Percentiles rank a stretch among this genome's conserved stretches.
These are phyloP conservation scores for Beta corolliflora DNA, from an alignment of 179 eudicot species.

Conservation along the genomic window DNA sequence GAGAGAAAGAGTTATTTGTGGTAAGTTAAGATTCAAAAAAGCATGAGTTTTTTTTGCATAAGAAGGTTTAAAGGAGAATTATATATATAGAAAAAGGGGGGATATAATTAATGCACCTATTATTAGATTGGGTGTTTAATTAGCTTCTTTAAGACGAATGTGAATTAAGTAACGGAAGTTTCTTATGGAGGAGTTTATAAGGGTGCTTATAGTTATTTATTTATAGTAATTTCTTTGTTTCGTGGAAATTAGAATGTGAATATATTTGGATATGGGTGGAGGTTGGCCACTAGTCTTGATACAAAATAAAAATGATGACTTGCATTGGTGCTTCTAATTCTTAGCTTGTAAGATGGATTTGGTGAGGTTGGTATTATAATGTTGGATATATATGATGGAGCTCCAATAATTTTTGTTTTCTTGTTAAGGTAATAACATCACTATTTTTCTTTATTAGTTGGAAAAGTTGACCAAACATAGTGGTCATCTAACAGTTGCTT, in stretches of 20 bases:
- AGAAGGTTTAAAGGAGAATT: neutral
- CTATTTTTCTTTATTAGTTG: conserved; percentile 9
- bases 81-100: conserved; percentile 14
- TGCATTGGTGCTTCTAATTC: neutral
- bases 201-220: neutral
- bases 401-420: neutral
- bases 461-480: conserved; percentile 1
- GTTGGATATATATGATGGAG: neutral
- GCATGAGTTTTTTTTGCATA: conserved; percentile 4
- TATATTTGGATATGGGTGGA: conserved; percentile 22
- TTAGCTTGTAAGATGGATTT: neutral
- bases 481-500: neutral
- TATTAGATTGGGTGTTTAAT: neutral
- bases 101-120: neutral
- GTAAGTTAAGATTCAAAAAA: conserved; percentile 10
- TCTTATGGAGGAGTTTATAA: neutral
- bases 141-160: conserved; percentile 17
- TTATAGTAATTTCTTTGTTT: neutral
- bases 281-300: conserved; percentile 34
- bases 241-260: conserved; percentile 14
- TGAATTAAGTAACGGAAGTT: neutral
- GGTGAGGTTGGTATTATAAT: conserved; percentile 35
- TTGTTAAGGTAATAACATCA: neutral
- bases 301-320: neutral
- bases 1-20: conserved; percentile 1